phyloP scores from a whole-genome alignment of 2,329 filamentous ascomycete species.

The Arachnopeziza araneosa region DNA sequence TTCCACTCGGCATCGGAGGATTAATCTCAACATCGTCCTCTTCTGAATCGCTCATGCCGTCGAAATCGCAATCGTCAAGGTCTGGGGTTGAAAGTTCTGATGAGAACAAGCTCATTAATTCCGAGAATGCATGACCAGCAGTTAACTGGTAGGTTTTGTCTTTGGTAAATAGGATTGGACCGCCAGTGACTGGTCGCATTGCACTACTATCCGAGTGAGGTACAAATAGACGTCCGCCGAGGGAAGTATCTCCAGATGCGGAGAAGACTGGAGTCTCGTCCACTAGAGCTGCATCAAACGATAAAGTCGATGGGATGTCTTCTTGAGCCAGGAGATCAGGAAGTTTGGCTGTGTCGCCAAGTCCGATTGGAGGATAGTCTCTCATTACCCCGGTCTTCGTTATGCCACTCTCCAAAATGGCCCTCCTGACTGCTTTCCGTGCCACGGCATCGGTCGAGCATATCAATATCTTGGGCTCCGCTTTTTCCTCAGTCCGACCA shows the following conservation, averaged over 20 bases:
- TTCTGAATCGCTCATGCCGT: neutral
- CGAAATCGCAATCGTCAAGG: neutral
- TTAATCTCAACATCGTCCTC: neutral
- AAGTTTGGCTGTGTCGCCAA: neutral
- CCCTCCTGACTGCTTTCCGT: neutral
- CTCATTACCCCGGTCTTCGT: conserved; percentile 1
- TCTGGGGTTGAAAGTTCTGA: neutral
- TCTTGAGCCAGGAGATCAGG: neutral
- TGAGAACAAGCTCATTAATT: neutral
- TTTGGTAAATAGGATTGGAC: neutral
- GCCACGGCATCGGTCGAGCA: neutral
- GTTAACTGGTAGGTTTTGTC: conserved; percentile 4
- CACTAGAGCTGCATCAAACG: neutral
- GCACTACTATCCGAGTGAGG: neutral
- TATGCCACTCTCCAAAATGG: conserved; percentile 4
- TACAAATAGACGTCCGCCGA: neutral
- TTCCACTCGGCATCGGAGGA: neutral
- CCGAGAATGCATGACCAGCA: conserved; percentile 2
- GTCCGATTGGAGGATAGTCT: conserved; percentile 4
- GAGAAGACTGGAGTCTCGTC: neutral
- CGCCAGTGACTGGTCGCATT: neutral
- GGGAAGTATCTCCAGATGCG: neutral
- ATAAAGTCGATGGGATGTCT: neutral
- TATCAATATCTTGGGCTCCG: conserved; percentile 5
- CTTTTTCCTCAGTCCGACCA: conserved; percentile 1